Evolutionary conservation across 2,329 filamentous ascomycete genomes (phyloP).

Genomic region (Trichoderma afroharzianum): DNA sequence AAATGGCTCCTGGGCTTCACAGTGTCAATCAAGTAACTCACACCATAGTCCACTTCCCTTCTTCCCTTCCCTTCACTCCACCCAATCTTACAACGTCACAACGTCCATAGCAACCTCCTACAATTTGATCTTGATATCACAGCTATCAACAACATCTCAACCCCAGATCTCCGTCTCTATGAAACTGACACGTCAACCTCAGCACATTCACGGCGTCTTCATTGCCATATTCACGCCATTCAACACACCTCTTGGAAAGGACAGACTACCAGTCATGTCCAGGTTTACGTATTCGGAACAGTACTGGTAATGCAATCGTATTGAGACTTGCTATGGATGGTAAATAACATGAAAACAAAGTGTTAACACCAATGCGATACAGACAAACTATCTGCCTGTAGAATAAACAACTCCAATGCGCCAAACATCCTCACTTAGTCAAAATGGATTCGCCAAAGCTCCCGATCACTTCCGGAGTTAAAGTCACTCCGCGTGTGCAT

Average conservation of each 20-base stretch:
- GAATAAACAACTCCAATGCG: not conserved
- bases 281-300: not conserved
- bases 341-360: not conserved
- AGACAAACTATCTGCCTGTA: not conserved
- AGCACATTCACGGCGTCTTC: not conserved
- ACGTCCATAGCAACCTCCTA: not conserved
- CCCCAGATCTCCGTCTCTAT: not conserved
- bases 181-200: not conserved
- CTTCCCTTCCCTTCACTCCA: not conserved
- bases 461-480: slow-evolving; percentile 39
- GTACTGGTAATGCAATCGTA: not conserved
- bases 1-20: not conserved
- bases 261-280: not conserved
- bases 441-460: slow-evolving; percentile 51
- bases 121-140: not conserved
- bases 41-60: not conserved
- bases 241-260: not conserved
- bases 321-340: not conserved
- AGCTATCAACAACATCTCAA: not conserved
- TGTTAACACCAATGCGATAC: not conserved
- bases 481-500: slow-evolving; percentile 50
- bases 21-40: not conserved
- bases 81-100: not conserved
- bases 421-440: slow-evolving; percentile 29
- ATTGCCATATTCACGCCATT: not conserved